Conservation (phyloP, 176 grass and related monocot species). For the Microstegium vimineum region DNA sequence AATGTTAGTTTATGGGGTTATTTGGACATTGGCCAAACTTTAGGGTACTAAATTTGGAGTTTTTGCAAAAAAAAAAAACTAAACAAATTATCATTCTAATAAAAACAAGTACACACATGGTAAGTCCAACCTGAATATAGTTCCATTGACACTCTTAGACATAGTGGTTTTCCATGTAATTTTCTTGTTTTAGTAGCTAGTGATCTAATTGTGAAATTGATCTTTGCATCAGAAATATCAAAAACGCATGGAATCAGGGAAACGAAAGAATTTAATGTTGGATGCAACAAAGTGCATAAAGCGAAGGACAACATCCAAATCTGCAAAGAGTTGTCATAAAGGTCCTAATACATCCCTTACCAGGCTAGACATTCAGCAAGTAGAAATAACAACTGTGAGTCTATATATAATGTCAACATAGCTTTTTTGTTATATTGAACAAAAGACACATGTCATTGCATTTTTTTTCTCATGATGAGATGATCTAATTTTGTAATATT, state of each 20-base stretch:
- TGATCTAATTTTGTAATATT: not conserved
- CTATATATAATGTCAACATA: not conserved
- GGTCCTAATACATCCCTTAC: not conserved
- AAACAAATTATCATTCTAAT: too few species aligned
- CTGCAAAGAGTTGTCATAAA: not conserved
- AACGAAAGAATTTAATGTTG: not conserved
- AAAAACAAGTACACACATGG: too few species aligned
- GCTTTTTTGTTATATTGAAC: too few species aligned
- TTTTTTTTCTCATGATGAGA: too few species aligned
- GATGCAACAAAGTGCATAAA: not conserved
- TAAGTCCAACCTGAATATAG: too few species aligned
- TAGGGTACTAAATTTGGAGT: too few species aligned
- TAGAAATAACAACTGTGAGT: not conserved
- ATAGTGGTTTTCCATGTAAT: not conserved
- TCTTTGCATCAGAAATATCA: conserved; percentile 9
- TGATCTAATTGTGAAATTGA: not conserved
- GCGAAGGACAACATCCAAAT: not conserved
- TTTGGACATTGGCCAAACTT: too few species aligned
- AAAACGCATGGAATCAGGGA: not conserved
- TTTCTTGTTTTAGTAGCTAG: not conserved
- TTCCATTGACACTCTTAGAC: not conserved
- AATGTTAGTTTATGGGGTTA: too few species aligned
- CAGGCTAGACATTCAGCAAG: not conserved
- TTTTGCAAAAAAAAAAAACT: too few species aligned
- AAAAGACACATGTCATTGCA: too few species aligned